Evolutionary conservation across 192 early-diverging fungal genomes (phyloP), one percentile per base, ranked within the genome.

Genomic region (Linnemannia hyalina): DNA sequence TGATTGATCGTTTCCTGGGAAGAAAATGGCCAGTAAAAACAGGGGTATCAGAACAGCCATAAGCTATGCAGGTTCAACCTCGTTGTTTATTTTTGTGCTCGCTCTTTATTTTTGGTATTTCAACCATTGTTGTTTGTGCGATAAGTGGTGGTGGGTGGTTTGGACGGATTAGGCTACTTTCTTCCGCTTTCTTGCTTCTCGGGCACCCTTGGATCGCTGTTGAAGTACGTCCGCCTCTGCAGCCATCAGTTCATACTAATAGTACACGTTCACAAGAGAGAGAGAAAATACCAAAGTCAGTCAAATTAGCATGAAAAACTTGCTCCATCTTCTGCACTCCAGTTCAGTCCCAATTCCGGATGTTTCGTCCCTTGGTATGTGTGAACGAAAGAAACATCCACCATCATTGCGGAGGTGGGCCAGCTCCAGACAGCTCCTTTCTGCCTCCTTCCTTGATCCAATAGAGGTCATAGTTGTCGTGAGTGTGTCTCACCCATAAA

Each of bases 121-220:
- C 38, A 0, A 26, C 16, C 29, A 29, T 44, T 49, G 46, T 35
- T 75, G 8, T 18, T 18, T 60, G 7, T 75, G 41, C n/a, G n/a
- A 49, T 29, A 16, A 46, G 3, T 47, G n/a, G 44, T 32, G 22
- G 6, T 65, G 15, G 1, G 15, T n/a, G 47, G 47, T 42, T 42
- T 65, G n/a, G n/a, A 26, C 55, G n/a, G 8, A 65, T 65, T 65
- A 65, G 60, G 60, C 60, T 3, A 32, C 60, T 2, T 83, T 77
- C 36, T 82, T 82, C 70, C 52, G 71, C 71, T 83, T 83, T 47
- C 57, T 78, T 35, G 81, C 81, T 35, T 83, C 71, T 60, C 81
- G 75, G 32, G 52, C 81, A 69, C 73, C 81, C 32, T 74, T 83
- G 16, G 70, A 73, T 74, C 49, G 46, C 22, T 41, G 81, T 0